Evolutionary conservation across 2,329 filamentous ascomycete species (phyloP).

Genomic region (Incumbomyces lentus): DNA sequence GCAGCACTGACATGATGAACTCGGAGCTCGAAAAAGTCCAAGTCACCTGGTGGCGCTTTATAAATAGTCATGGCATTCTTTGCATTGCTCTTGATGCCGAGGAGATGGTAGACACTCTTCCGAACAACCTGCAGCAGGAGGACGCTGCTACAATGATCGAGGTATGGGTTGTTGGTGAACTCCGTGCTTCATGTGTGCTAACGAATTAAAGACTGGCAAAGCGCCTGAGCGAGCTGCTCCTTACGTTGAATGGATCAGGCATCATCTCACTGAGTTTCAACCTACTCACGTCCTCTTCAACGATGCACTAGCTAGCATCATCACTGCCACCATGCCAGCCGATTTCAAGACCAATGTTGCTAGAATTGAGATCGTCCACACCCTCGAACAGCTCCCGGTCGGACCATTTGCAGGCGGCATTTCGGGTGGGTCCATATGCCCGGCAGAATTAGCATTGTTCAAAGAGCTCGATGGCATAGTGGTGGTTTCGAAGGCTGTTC

Average conservation of each 20-base stretch:
- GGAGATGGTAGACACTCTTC: slow-evolving; percentile 5
- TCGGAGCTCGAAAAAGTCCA: not conserved
- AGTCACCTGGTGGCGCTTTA: slow-evolving; percentile 1
- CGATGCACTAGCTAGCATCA: slow-evolving; percentile 7
- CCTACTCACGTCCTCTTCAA: slow-evolving; percentile 12
- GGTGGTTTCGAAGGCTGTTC: slow-evolving; percentile 11
- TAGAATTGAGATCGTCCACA: slow-evolving; percentile 38
- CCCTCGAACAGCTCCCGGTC: slow-evolving; percentile 84
- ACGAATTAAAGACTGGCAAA: not conserved
- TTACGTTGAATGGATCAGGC: not conserved
- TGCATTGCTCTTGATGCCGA: slow-evolving; percentile 8
- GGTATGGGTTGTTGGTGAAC: not conserved
- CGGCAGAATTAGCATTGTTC: slow-evolving; percentile 9
- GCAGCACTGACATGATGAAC: not conserved
- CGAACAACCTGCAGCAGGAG: slow-evolving; percentile 5
- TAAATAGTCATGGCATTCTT: not conserved
- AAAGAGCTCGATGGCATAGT: slow-evolving; percentile 13
- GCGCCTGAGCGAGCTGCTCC: not conserved
- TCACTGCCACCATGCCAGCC: slow-evolving; percentile 5
- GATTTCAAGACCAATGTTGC: not conserved
- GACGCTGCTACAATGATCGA: slow-evolving; percentile 8
- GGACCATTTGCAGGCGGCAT: slow-evolving; percentile 55
- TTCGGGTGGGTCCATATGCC: slow-evolving; percentile 8
- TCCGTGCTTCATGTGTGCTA: not conserved
- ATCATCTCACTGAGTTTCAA: slow-evolving; percentile 6